phyloP scores from a whole-genome alignment of 495 filamentous ascomycete species.

The Endocarpon pusillum region DNA sequence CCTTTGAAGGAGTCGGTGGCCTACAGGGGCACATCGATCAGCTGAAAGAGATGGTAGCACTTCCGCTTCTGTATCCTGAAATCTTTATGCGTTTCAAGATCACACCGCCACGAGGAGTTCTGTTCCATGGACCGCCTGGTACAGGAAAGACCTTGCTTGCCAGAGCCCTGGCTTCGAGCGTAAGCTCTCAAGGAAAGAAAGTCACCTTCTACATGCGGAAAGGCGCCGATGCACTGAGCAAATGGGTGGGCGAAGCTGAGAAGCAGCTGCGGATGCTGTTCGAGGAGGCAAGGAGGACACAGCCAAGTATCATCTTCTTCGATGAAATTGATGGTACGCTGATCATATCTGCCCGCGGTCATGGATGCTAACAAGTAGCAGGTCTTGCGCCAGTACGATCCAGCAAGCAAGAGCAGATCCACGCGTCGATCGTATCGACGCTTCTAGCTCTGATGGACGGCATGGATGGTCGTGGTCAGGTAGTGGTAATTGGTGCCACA shows the following conservation, averaged over 20 bases:
- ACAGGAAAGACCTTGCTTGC: constrained; percentile 95
- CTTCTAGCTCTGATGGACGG: constrained; percentile 94
- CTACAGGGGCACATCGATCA: constrained; percentile 84
- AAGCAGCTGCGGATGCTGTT: constrained; percentile 83
- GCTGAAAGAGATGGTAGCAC: constrained; percentile 92
- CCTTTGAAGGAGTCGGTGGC: constrained; percentile 84
- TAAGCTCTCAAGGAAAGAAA: constrained; percentile 66
- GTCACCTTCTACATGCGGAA: constrained; percentile 99
- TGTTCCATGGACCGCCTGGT: constrained; percentile 93
- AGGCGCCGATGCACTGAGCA: constrained; percentile 88
- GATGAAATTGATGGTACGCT: constrained; percentile 84
- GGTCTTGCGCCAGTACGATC: constrained; percentile 83
- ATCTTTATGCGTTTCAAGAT: constrained; percentile 85
- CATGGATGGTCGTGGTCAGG: constrained; percentile 95
- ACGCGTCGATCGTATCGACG: constrained; percentile 94
- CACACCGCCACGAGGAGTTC: constrained; percentile 78
- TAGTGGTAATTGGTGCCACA: constrained; percentile 94
- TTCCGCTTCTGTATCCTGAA: constrained; percentile 87
- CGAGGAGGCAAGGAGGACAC: constrained; percentile 84
- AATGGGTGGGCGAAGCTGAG: constrained; percentile 98
- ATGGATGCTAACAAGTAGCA: constrained; percentile 14
- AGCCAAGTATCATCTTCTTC: constrained; percentile 98
- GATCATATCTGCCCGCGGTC: background rate
- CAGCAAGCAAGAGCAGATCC: constrained; percentile 95
- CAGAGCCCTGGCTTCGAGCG: constrained; percentile 70